A percentile compares a stretch with the other conserved stretches of the same genome.
Conservation (phyloP, 345 rosid genomes). For the thale cress (Arabidopsis thaliana) region TAIR10.1 NC_003070.9:27820501-27821000, state of each 20-base stretch:
- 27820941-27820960: slow-evolving; percentile 59
- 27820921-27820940: slow-evolving; percentile 85
- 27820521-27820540: neutral
- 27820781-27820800: slow-evolving; percentile 81
- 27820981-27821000: slow-evolving; percentile 17
- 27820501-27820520: slow-evolving; percentile 56
- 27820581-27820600: neutral
- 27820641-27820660: neutral
- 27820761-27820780: slow-evolving; percentile 74
- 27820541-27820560: neutral
- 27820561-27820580: neutral
- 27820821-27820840: slow-evolving; percentile 74
- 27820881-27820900: slow-evolving; percentile 92
- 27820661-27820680: slow-evolving; percentile 8
- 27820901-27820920: slow-evolving; percentile 95
- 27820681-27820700: slow-evolving; percentile 8
- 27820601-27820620: neutral
- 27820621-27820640: slow-evolving; percentile 17
- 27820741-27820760: slow-evolving; percentile 86
- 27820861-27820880: slow-evolving; percentile 85
- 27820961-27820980: neutral
- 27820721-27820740: slow-evolving; percentile 94
- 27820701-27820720: slow-evolving; percentile 33
- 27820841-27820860: slow-evolving; percentile 65
- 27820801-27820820: slow-evolving; percentile 67